These are phyloP conservation scores for Candida caryicola DNA, from an alignment of 805 yeast genomes.

Conservation along the genomic window DNA sequence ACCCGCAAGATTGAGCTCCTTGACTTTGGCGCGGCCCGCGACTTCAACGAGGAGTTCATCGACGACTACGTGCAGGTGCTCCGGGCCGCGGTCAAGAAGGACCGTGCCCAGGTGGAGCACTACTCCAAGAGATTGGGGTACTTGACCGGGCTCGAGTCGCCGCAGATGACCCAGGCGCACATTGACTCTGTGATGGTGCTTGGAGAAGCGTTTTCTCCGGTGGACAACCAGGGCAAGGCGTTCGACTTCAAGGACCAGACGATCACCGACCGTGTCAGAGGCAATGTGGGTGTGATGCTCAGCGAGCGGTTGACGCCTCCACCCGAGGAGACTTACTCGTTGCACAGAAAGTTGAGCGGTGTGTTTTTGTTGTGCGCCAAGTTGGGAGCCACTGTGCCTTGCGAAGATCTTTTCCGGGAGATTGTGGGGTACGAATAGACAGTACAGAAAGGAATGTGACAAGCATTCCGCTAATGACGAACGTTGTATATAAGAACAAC, in stretches of 20 bases:
- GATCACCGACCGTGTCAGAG: conserved; percentile 88
- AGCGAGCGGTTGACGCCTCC: conserved; percentile 93
- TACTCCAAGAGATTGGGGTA: conserved; percentile 78
- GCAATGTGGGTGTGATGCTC: conserved; percentile 84
- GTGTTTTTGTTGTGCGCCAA: conserved; percentile 87
- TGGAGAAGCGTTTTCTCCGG: conserved; percentile 84
- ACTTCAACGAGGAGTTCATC: conserved; percentile 66
- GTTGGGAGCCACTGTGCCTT: conserved; percentile 77
- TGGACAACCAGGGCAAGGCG: conserved; percentile 43
- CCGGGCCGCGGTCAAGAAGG: conserved; percentile 69
- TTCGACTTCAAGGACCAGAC: conserved; percentile 84
- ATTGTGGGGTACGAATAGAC: conserved; percentile 59
- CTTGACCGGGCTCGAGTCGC: conserved; percentile 86
- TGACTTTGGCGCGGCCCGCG: conserved; percentile 95
- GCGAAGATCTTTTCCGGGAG: conserved; percentile 71
- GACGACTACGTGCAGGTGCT: conserved; percentile 65
- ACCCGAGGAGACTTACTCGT: conserved; percentile 96
- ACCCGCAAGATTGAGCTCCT: conserved; percentile 76
- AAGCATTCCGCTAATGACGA: too few species aligned
- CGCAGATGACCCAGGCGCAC: conserved; percentile 87
- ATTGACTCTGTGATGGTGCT: conserved; percentile 84
- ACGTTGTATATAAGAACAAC: too few species aligned
- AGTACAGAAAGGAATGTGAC: too few species aligned
- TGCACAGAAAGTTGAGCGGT: conserved; percentile 93
- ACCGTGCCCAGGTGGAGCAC: conserved; percentile 59